Base-by-base conservation (phyloP, 2,329 filamentous ascomycete genomes). In the Cercospora nicotianae region DNA sequence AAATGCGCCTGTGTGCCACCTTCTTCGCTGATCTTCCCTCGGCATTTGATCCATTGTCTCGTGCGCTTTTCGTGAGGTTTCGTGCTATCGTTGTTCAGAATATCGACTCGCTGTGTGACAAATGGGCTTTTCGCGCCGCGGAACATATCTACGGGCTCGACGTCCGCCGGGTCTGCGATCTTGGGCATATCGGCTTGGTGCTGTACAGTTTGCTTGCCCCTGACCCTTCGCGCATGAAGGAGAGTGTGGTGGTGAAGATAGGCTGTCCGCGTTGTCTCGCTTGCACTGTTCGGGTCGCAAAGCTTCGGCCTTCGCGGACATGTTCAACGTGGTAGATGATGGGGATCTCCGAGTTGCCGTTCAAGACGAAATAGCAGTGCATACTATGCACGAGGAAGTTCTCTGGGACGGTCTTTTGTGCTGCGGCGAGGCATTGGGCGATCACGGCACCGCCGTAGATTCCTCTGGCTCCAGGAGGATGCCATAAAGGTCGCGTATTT, bases 311-410 rank as follows among this genome's bases (percentile, higher is more conserved):
- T 77, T 96, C 93, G 65, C 95, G 90, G 59, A 99, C 93, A 63
- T 92, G 88, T 83, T 98, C 95, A 58, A 99, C 95, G 78, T 97
- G 92, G 83, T 97, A 98, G 70, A 97, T 86, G 72, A 98, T 91
- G 33, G 95, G 94, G 18, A 95, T 90, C 68, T 91, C 88, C 12
- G 88, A 86, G 76, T 94, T 91, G 30, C 95, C 95, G 4, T 94
- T 94, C 1, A 98, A 89, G 36, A 99, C 89, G 80, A 99, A 99
- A 84, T 98, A 99, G 87, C 95, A 98, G 86, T 99, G 95, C 91
- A 96, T 97, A 77, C 91, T 94, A 84, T 99, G 95, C 60, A 95
- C 89, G 68, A 89, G 87, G 80, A 97, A 97, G 77, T 91, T 85
- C 28, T 84, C 79, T 0, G 91, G 90, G 2, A 99, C 92, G 8